A percentile compares a stretch with the other conserved stretches of the same genome.
Evolutionary conservation across 441 rosid species (phyloP).

Genomic region (Gossypium aridum): DNA sequence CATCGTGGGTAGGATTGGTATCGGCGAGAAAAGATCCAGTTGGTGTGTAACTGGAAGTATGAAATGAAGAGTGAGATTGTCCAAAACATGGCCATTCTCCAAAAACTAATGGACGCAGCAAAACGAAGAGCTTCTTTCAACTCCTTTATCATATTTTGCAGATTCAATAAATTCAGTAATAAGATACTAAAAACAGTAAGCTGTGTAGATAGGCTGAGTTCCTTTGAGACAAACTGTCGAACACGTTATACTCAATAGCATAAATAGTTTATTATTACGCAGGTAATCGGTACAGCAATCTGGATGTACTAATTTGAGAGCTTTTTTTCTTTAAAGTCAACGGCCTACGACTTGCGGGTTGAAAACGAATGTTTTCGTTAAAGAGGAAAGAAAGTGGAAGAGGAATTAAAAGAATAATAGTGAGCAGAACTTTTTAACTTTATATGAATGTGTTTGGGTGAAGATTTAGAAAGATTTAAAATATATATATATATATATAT

Average conservation of each 20-base stretch:
- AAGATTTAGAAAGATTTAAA: too few species aligned
- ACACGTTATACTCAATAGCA: background rate
- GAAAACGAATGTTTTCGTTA: background rate
- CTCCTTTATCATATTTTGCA: slow-evolving; percentile 21
- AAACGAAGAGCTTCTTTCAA: slow-evolving; percentile 35
- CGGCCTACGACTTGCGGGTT: background rate
- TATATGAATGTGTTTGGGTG: too few species aligned
- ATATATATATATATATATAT: too few species aligned
- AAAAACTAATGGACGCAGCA: slow-evolving; percentile 40
- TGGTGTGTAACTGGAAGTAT: slow-evolving; percentile 40
- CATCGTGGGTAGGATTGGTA: slow-evolving; percentile 25
- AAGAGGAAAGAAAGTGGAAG: background rate
- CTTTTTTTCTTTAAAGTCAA: background rate
- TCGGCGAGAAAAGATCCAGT: slow-evolving; percentile 25
- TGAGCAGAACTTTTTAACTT: too few species aligned
- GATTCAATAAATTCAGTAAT: background rate
- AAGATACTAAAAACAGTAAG: background rate
- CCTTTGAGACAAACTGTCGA: slow-evolving; percentile 3
- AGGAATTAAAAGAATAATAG: too few species aligned
- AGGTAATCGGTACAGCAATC: too few species aligned
- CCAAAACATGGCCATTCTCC: slow-evolving; percentile 78
- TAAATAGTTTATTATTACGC: background rate
- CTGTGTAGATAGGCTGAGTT: background rate
- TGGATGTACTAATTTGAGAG: too few species aligned
- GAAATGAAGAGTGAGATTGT: slow-evolving; percentile 42